Evolutionary conservation across 1,139 yeast species (phyloP).

Genomic region (Hansenula anomala): DNA sequence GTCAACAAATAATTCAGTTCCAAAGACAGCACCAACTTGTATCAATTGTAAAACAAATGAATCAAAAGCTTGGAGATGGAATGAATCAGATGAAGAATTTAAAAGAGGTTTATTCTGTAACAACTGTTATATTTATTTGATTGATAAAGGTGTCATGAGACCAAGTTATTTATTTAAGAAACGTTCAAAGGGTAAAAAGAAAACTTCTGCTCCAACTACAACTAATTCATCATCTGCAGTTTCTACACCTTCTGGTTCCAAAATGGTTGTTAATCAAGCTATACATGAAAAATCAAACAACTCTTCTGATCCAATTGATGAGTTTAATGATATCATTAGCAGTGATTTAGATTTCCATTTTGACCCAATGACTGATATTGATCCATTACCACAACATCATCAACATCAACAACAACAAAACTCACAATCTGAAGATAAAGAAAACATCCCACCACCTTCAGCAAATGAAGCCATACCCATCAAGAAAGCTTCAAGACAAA

Average conservation of each 20-base stretch:
- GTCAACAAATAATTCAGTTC: background rate
- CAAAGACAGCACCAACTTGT: conserved; percentile 12
- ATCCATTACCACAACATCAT: conserved; percentile 28
- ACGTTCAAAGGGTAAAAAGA: conserved; percentile 1
- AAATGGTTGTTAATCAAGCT: conserved; percentile 13
- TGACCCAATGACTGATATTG: conserved; percentile 53
- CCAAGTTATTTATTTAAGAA: conserved; percentile 16
- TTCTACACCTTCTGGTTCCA: conserved; percentile 11
- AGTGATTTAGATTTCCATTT: conserved; percentile 45
- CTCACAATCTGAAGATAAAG: conserved; percentile 18
- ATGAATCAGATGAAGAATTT: conserved; percentile 16
- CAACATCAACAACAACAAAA: conserved; percentile 3
- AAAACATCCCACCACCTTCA: conserved; percentile 23
- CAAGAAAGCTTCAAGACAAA: conserved; percentile 18
- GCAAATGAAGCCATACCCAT: conserved; percentile 4
- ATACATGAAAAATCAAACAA: conserved; percentile 10
- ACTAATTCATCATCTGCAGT: conserved; percentile 14
- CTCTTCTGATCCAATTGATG: conserved; percentile 34
- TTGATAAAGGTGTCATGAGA: conserved; percentile 20
- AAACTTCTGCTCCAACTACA: conserved; percentile 1
- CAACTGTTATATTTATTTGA: conserved; percentile 18
- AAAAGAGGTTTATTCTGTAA: conserved; percentile 20
- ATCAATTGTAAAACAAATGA: conserved; percentile 19
- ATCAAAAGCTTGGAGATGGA: conserved; percentile 23
- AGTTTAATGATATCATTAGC: conserved; percentile 38